Evolutionary conservation across 1,284 basidiomycete species (phyloP), one percentile per base, ranked within the genome.

Genomic region (Clitocybe nebularis): DNA sequence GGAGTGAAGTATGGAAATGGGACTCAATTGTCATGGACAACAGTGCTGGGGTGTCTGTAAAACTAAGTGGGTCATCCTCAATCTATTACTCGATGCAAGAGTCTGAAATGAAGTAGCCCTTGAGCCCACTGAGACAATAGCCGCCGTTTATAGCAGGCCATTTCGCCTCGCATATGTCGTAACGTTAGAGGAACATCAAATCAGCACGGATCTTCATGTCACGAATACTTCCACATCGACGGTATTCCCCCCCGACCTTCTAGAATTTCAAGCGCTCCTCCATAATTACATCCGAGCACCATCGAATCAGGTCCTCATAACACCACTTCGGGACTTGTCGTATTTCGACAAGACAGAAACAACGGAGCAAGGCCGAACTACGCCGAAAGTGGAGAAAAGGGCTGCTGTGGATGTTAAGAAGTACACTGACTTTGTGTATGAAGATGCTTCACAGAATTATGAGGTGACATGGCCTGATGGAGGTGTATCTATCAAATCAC

Each of bases 181-280:
- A 29, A 90, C 88, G 3, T 68, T 95, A 41, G 71, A 77, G 4
- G 79, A 77, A 48, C 77, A 89, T 59, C 77, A 88, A 58, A 69
- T 94, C 45, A 79, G 75, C 51, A 89, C 87, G 23, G 82, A 87
- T 58, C 67, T 94, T 8, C 84, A 89, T 59, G 82, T 94, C 45
- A 74, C 72, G 48, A 93, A 93, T 58, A 72, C 75, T 0, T 77
- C 77, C 4, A 55, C 67, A 0, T 67, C 52, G 5, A 41, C 73
- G 17, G 58, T 58, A 16, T 36, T 33, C 25, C 42, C 41, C 20
- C 48, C 48, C 0, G 67, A 74, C 41, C 50, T 62, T 2, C 74
- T 93, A 39, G 80, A 83, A 57, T 94, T 93, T 69, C 92, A 95
- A 63, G 84, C 89, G 1, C 70, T 95, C 24, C 74, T 95, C 44